phyloP scores from a whole-genome alignment of 2,329 filamentous ascomycete species.

The Talaromyces sp. region DNA sequence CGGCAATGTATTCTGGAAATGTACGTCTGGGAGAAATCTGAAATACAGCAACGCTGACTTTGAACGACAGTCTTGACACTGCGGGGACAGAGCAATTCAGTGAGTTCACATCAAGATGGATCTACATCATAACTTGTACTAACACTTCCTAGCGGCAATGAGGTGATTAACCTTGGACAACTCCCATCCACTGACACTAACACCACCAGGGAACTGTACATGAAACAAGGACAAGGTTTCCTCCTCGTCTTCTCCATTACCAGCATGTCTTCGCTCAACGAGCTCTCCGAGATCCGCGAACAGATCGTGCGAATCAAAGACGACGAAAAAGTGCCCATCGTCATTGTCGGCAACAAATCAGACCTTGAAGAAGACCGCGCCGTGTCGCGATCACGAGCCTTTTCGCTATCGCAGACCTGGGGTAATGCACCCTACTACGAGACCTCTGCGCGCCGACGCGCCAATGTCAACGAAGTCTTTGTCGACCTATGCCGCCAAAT shows the following conservation, averaged over 20 bases:
- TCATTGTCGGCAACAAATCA: conserved; percentile 88
- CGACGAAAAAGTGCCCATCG: conserved; percentile 76
- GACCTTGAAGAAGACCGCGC: conserved; percentile 81
- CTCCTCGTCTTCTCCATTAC: conserved; percentile 90
- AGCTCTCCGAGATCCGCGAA: conserved; percentile 74
- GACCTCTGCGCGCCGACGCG: conserved; percentile 73
- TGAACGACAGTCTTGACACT: conserved; percentile 64
- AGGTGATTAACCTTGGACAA: conserved; percentile 36
- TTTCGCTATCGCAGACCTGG: conserved; percentile 81
- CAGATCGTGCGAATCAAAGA: conserved; percentile 91
- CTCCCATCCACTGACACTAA: neutral
- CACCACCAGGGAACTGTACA: conserved; percentile 66
- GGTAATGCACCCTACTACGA: conserved; percentile 85
- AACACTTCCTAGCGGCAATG: conserved; percentile 46
- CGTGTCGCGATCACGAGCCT: conserved; percentile 72
- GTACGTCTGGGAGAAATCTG: conserved; percentile 44
- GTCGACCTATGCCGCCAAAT: conserved; percentile 79
- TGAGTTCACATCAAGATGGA: conserved; percentile 44
- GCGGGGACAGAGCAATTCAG: conserved; percentile 91
- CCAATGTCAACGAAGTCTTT: conserved; percentile 89
- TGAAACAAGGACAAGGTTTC: conserved; percentile 90
- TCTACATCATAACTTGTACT: neutral
- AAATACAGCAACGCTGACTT: conserved; percentile 2
- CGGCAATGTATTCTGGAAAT: conserved; percentile 88
- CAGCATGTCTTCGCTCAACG: conserved; percentile 73